These are phyloP conservation scores for Perkinsus marinus DNA, from an alignment of 169 alveolate species.

Conservation along the genomic window DNA sequence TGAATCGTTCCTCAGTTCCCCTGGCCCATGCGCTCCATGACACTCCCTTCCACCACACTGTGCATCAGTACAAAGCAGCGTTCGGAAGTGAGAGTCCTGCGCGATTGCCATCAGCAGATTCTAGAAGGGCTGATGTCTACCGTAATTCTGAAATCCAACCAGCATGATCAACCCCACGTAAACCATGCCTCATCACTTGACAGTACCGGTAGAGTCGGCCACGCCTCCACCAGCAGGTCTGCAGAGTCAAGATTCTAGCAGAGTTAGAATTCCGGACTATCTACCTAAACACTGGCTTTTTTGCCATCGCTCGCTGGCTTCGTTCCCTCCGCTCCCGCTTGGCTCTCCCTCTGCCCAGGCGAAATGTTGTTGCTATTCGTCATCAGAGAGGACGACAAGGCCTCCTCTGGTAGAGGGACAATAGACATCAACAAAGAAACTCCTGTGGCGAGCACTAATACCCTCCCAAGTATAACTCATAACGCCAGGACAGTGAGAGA, in stretches of 20 bases:
- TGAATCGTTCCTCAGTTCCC: not conserved
- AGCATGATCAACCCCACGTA: not conserved
- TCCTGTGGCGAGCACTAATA: not conserved
- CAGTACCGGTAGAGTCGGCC: not conserved
- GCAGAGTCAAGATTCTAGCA: not conserved
- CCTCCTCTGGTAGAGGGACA: not conserved
- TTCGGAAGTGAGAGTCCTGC: not conserved
- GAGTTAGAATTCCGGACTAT: not conserved
- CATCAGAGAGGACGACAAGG: not conserved
- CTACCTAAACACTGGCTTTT: not conserved
- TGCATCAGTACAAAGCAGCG: not conserved
- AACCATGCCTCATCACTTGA: not conserved
- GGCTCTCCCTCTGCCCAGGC: not conserved
- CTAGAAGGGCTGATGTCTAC: not conserved
- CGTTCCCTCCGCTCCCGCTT: too few species aligned
- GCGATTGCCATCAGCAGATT: not conserved
- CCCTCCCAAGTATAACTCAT: not conserved
- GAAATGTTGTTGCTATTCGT: not conserved
- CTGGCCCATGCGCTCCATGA: not conserved
- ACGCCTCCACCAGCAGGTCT: not conserved
- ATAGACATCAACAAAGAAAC: not conserved
- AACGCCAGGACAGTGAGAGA: too few species aligned
- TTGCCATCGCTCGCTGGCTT: not conserved
- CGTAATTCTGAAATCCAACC: not conserved
- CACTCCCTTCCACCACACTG: not conserved